A percentile compares a stretch with the other conserved stretches of the same genome.
Conservation (phyloP, 192 early-diverging fungal species). For the Gaertneriomyces semiglobifer region DNA sequence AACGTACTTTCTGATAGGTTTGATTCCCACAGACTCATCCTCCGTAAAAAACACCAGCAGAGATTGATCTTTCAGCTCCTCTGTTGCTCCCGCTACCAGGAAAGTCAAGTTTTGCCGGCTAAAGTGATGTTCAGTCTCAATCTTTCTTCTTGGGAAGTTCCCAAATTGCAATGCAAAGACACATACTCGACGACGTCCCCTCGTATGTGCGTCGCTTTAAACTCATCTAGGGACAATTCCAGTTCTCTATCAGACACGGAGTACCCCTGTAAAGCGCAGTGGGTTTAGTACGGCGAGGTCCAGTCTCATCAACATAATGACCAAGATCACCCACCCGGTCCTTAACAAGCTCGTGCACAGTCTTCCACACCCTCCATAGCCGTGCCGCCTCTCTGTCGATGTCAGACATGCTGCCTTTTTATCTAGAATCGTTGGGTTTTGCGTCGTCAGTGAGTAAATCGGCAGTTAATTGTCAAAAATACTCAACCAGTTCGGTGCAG, state of each 20-base stretch:
- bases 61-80: constrained; percentile 75
- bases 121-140: not conserved
- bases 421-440: not conserved
- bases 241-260: constrained; percentile 74
- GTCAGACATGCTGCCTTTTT: not conserved
- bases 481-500: not conserved
- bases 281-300: not conserved
- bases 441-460: not conserved
- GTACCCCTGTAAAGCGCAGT: constrained; percentile 62
- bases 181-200: constrained; percentile 76
- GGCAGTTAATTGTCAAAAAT: not conserved
- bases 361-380: constrained; percentile 73
- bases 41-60: constrained; percentile 92
- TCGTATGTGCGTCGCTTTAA: constrained; percentile 63
- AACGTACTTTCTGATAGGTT: constrained; percentile 75
- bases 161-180: not conserved
- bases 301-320: not conserved
- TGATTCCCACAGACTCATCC: constrained; percentile 82
- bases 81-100: constrained; percentile 65
- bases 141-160: not conserved
- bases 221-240: constrained; percentile 77
- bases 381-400: constrained; percentile 12
- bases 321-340: constrained; percentile 63
- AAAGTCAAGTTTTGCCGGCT: constrained; percentile 78
- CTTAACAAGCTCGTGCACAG: constrained; percentile 82